phyloP scores from a whole-genome alignment of 352 stramenopile species.

The Phytophthora fragariae region DNA sequence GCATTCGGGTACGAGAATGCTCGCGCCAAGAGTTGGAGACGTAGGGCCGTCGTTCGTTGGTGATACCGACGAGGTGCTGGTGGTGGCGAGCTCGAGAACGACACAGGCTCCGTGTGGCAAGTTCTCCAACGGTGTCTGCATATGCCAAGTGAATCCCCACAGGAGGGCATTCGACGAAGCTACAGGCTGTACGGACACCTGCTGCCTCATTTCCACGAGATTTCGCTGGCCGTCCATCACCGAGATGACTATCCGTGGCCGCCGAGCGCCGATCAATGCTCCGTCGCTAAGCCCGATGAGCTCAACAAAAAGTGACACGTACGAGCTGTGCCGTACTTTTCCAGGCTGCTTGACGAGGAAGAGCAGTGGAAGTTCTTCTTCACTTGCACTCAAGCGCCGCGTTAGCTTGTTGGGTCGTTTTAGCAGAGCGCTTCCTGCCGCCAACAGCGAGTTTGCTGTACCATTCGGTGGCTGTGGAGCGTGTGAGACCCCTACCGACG shows the following conservation, averaged over 20 bases:
- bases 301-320: slow-evolving; percentile 85
- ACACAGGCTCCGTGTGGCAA: slow-evolving; percentile 79
- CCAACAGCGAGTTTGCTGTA: slow-evolving; percentile 15
- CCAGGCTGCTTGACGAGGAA: slow-evolving; percentile 82
- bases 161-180: slow-evolving; percentile 62
- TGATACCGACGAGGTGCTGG: slow-evolving; percentile 51
- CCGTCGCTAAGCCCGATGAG: slow-evolving; percentile 68
- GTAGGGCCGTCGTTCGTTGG: slow-evolving; percentile 39
- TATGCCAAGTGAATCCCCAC: slow-evolving; percentile 93
- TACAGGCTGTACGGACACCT: slow-evolving; percentile 76
- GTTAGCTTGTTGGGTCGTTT: slow-evolving; percentile 33
- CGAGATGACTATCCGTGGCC: slow-evolving; percentile 75
- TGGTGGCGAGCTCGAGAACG: slow-evolving; percentile 78
- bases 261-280: slow-evolving; percentile 45
- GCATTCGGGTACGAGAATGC: slow-evolving; percentile 71
- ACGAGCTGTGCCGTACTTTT: slow-evolving; percentile 79
- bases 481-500: slow-evolving; percentile 15
- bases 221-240: slow-evolving; percentile 73
- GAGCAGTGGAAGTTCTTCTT: slow-evolving; percentile 54
- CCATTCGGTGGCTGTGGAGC: slow-evolving; percentile 11
- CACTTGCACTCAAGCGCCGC: slow-evolving; percentile 25
- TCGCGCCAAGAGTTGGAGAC: slow-evolving; percentile 41
- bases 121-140: slow-evolving; percentile 94
- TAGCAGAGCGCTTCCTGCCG: slow-evolving; percentile 29
- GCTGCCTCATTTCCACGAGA: slow-evolving; percentile 80